Evolutionary conservation across 352 stramenopile species (phyloP), one percentile per base, ranked within the genome.

Genomic region (Phytophthora fragariaefolia): DNA sequence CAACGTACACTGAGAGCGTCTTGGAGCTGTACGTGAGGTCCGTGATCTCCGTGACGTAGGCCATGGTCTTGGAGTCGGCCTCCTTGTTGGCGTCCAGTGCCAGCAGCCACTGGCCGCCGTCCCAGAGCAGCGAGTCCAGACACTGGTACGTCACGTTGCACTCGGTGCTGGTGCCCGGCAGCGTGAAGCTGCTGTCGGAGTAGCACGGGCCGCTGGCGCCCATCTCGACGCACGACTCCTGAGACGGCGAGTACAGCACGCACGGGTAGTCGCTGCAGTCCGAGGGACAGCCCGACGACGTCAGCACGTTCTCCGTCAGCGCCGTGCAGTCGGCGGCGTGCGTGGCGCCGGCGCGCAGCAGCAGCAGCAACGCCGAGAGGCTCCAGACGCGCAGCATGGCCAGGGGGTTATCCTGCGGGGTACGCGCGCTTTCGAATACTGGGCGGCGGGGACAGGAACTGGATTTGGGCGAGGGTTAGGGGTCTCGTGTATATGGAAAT

Each of bases 131-230:
- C 45, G 62, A 71, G 47, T 84, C 71, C 17, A 90, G 59, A 20
- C 82, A 90, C 62, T 90, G 79, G 30, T 85, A 90, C 22, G 74
- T 88, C 10, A 90, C 32, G 23, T 87, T 74, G 53, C 80, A 89
- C 22, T 36, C 38, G 5, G 54, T 56, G 17, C 50, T 55, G 1
- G 69, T 49, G 3, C 69, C 68, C 4, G 74, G 58, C 10, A 77
- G 26, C 23, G 63, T 68, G 27, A 75, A 83, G 56, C 22, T 27
- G 34, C 45, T 66, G 7, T 80, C 66, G 24, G 42, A 59, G 66
- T 75, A 74, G 59, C 77, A 82, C 0, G 69, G 66, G 43, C 79
- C 79, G 40, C 62, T 74, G 18, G 75, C 64, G 20, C 66, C 64
- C 30, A 74, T 23, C 24, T 75, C 53, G 15, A 73, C 32, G 59